These are phyloP conservation scores for Fusarium albosuccineum DNA, from an alignment of 2,329 filamentous ascomycete species.

Conservation along the genomic window DNA sequence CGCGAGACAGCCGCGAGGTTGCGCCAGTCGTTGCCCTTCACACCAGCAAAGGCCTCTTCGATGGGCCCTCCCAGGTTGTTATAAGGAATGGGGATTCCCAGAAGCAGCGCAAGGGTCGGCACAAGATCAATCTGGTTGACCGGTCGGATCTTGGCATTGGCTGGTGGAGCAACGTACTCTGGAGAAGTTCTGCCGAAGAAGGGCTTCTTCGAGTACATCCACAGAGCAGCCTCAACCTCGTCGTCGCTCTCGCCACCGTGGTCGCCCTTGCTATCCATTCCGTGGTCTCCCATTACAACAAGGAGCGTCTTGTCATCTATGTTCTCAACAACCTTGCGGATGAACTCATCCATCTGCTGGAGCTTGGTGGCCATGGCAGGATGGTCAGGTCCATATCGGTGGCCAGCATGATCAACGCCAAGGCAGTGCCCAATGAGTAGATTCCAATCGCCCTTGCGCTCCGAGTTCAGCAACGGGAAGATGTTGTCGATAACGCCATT, in stretches of 20 bases:
- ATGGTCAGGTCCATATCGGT: constrained; percentile 95
- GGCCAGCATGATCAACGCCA: constrained; percentile 96
- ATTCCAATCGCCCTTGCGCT: constrained; percentile 83
- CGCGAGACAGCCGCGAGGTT: constrained; percentile 84
- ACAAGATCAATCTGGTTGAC: constrained; percentile 94
- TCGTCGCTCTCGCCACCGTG: constrained; percentile 99
- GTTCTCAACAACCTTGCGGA: constrained; percentile 76
- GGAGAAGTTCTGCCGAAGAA: constrained; percentile 83
- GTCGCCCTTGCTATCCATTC: constrained; percentile 97
- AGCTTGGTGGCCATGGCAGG: constrained; percentile 92
- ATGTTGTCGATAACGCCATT: constrained; percentile 94
- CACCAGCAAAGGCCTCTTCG: constrained; percentile 88
- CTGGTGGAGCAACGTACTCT: constrained; percentile 68
- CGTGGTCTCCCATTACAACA: constrained; percentile 98
- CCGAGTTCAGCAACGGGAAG: constrained; percentile 79
- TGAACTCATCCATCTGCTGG: constrained; percentile 87
- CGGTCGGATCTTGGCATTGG: constrained; percentile 82
- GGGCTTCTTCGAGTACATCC: constrained; percentile 96
- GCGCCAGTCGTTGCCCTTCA: constrained; percentile 76
- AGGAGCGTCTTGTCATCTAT: constrained; percentile 90
- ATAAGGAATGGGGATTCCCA: constrained; percentile 94
- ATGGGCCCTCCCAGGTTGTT: constrained; percentile 96
- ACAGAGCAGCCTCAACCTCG: constrained; percentile 92
- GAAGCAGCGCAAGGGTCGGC: constrained; percentile 86
- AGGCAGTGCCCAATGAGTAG: constrained; percentile 94